These are phyloP conservation scores for Lactarius hatsudake DNA, from an alignment of 768 basidiomycete genomes.

Conservation along the genomic window DNA sequence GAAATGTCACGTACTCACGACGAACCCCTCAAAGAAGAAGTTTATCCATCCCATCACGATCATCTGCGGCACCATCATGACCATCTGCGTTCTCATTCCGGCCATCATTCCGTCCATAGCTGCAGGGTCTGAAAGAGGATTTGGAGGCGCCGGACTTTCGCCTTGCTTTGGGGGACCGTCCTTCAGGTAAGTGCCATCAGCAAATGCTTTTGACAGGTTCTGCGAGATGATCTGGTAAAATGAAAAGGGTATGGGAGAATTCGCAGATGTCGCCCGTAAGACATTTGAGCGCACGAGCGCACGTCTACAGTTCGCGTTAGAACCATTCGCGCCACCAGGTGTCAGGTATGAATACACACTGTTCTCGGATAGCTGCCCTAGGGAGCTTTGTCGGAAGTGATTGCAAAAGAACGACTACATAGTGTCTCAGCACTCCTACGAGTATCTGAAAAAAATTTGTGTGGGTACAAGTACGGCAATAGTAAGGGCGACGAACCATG, in stretches of 20 bases:
- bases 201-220: conserved; percentile 68
- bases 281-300: conserved; percentile 81
- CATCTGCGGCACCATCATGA: conserved; percentile 99
- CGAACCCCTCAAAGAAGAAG: conserved; percentile 98
- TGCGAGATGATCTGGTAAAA: conserved; percentile 76
- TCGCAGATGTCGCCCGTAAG: conserved; percentile 73
- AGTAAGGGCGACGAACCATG: conserved; percentile 59
- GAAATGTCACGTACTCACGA: conserved; percentile 68
- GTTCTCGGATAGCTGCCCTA: conserved; percentile 81
- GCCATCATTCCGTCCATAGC: conserved; percentile 99
- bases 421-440: conserved; percentile 90
- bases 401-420: conserved; percentile 84
- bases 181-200: conserved; percentile 80
- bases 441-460: conserved; percentile 56
- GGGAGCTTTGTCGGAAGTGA: conserved; percentile 78
- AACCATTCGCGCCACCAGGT: not conserved
- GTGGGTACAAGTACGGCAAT: conserved; percentile 6
- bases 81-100: conserved; percentile 98
- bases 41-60: conserved; percentile 99
- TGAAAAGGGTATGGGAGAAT: conserved; percentile 74
- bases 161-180: conserved; percentile 72
- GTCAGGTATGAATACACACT: conserved; percentile 55
- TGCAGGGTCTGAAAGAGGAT: conserved; percentile 84
- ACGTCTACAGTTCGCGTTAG: conserved; percentile 45
- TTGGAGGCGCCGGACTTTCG: conserved; percentile 56